Evolutionary conservation across 768 basidiomycete genomes (phyloP), one percentile per base, ranked within the genome.

Genomic region (Leucocoprinus sp.): DNA sequence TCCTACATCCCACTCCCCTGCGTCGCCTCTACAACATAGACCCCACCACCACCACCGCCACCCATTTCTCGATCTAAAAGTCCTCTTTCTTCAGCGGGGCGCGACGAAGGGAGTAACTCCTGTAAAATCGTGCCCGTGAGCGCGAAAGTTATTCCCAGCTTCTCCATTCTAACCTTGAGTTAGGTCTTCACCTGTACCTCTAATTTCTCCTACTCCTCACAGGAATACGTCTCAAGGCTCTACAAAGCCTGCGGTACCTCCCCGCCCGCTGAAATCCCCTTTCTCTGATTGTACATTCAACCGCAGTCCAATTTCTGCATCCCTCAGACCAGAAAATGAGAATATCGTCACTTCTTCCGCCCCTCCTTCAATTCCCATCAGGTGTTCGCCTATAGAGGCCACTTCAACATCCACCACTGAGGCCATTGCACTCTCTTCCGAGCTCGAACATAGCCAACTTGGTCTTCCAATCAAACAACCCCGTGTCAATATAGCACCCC

Each of bases 181-280:
- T 11, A 47, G 45, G 19, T 5, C 34, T 21, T 36, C 39, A 9
- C 27, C 46, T 22, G 4, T 26, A 2, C 39, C 46, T 28, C 39
- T 19, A 2, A 48, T 11, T 15, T 37, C 44, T 9, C 44, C 37
- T 2, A 38, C 31, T 5, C 48, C 53, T 5, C 52, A 51, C 33
- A 52, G 52, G 41, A 54, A 51, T 38, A 39, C 57, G 24, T 27
- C 50, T 45, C 33, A 55, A 23, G 23, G 35, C 44, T 44, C 52
- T 44, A 6, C 35, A 3, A 60, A 55, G 39, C 63, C 63, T 28
- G 49, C 42, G 4, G 50, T 64, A 36, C 56, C 63, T 26, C 54
- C 52, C 17, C 54, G 58, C 15, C 55, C 56, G 5, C 29, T 31
- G 1, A 41, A 36, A 17, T 38, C 50, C 52, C 5, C 51, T 52